These are phyloP conservation scores for Sporothrix curviconia DNA, from an alignment of 2,329 filamentous ascomycete species.

Conservation along the genomic window DNA sequence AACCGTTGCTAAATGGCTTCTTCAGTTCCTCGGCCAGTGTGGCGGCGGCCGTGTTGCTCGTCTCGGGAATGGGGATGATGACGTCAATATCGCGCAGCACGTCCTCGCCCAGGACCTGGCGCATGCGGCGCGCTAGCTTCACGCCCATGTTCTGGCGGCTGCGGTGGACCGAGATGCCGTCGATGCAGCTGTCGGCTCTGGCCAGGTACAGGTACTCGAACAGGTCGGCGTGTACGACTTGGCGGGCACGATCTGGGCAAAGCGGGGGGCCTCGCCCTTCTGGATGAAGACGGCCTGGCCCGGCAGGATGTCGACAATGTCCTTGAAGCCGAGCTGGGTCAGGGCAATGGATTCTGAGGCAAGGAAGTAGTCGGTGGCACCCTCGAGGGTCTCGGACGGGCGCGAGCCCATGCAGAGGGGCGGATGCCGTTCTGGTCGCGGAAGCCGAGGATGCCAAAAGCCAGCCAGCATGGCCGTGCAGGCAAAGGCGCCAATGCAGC, in stretches of 20 bases:
- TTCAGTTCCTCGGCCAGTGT: conserved; percentile 67
- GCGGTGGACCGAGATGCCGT: conserved; percentile 80
- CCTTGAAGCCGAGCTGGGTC: conserved; percentile 69
- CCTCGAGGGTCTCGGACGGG: conserved; percentile 53
- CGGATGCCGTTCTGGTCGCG: conserved; percentile 77
- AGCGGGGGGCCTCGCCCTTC: conserved; percentile 66
- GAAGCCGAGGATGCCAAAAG: conserved; percentile 72
- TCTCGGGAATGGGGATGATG: conserved; percentile 34
- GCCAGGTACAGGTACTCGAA: conserved; percentile 89
- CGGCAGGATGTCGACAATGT: conserved; percentile 71
- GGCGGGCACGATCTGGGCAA: conserved; percentile 64
- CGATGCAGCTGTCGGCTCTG: conserved; percentile 73
- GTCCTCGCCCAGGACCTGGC: conserved; percentile 59
- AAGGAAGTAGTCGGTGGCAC: conserved; percentile 77
- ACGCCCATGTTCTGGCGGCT: conserved; percentile 82
- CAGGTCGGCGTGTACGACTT: conserved; percentile 75
- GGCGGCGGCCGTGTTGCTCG: conserved; percentile 73
- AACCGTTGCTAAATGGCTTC: conserved; percentile 73
- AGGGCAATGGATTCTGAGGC: conserved; percentile 84
- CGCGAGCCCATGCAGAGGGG: conserved; percentile 70
- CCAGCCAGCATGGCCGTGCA: conserved; percentile 80
- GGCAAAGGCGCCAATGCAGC: conserved; percentile 72
- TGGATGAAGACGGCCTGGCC: conserved; percentile 60
- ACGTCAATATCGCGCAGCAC: conserved; percentile 71
- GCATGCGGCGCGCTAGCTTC: conserved; percentile 69